Conservation (phyloP, 2,329 filamentous ascomycete species). For the Alternaria consortialis region DNA sequence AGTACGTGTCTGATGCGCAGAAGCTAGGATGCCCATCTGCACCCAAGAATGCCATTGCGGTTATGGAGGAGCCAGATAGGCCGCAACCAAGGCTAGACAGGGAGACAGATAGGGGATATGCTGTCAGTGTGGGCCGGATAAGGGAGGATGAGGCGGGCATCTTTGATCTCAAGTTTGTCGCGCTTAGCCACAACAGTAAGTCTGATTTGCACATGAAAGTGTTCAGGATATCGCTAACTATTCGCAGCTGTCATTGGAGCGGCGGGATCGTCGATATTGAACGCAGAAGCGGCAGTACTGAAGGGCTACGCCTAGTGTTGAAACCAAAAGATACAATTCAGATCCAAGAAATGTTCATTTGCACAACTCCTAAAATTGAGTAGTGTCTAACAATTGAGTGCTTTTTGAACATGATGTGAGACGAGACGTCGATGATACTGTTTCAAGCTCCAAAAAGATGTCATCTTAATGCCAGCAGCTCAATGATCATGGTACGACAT, state of each 20-base stretch:
- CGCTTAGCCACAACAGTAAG: conserved; percentile 82
- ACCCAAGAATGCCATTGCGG: conserved; percentile 79
- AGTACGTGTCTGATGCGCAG: conserved; percentile 84
- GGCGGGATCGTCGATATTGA: conserved; percentile 93
- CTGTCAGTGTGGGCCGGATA: conserved; percentile 88
- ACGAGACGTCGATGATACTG: neutral
- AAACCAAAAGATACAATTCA: neutral
- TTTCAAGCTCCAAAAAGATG: neutral
- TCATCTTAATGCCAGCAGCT: neutral
- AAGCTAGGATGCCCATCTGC: conserved; percentile 86
- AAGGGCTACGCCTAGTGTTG: conserved; percentile 74
- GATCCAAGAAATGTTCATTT: neutral
- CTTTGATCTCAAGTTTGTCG: conserved; percentile 95
- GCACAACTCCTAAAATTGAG: neutral
- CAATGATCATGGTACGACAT: neutral
- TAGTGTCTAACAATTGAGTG: neutral
- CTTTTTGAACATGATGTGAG: neutral
- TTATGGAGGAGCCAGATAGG: conserved; percentile 88
- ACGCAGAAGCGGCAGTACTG: conserved; percentile 89
- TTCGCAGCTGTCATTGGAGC: conserved; percentile 82
- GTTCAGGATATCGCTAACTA: conserved; percentile 26
- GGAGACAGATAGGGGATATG: conserved; percentile 84
- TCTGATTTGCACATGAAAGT: conserved; percentile 38
- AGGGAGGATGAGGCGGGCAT: conserved; percentile 86
- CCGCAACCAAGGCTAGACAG: conserved; percentile 92